Conservation (phyloP, 2,329 filamentous ascomycete genomes). For the Ustilaginoidea virens region DNA sequence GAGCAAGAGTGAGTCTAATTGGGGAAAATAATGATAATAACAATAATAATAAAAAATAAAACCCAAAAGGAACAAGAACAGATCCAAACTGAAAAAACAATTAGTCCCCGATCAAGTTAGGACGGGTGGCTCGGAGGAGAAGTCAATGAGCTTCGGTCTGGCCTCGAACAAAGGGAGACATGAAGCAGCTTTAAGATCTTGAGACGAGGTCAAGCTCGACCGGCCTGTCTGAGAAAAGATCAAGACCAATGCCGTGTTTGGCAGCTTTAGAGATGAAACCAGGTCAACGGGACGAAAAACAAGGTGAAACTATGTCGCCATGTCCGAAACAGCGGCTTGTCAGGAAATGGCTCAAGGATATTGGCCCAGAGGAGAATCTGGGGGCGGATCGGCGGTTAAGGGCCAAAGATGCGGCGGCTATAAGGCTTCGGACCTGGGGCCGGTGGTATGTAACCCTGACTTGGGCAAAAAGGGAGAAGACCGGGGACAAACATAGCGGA, state of each 20-base stretch:
- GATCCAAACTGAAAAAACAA: conserved; percentile 6
- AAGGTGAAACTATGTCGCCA: conserved; percentile 35
- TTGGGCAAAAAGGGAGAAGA: not conserved
- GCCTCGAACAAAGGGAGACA: conserved; percentile 8
- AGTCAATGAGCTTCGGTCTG: too few relatives aligned
- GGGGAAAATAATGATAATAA: not conserved
- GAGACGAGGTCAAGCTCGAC: conserved; percentile 2
- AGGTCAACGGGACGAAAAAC: conserved; percentile 6
- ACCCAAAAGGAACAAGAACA: conserved; percentile 10
- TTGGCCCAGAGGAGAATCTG: conserved; percentile 31
- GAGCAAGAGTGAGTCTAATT: too few relatives aligned
- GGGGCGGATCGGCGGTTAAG: conserved; percentile 8
- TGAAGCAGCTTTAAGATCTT: conserved; percentile 8
- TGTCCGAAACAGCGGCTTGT: conserved; percentile 30
- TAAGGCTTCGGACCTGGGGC: not conserved
- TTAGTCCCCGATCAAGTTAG: too few relatives aligned
- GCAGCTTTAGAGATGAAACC: conserved; percentile 6
- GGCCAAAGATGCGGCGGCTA: conserved; percentile 1
- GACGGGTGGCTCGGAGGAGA: too few relatives aligned
- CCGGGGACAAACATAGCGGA: too few relatives aligned
- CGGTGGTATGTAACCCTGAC: not conserved
- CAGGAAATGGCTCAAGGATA: conserved; percentile 27
- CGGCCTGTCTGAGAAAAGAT: not conserved
- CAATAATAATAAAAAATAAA: conserved; percentile 10
- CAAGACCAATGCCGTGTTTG: conserved; percentile 1